phyloP scores from a whole-genome alignment of 495 filamentous ascomycete genomes.

The Articulospora tetracladia region DNA sequence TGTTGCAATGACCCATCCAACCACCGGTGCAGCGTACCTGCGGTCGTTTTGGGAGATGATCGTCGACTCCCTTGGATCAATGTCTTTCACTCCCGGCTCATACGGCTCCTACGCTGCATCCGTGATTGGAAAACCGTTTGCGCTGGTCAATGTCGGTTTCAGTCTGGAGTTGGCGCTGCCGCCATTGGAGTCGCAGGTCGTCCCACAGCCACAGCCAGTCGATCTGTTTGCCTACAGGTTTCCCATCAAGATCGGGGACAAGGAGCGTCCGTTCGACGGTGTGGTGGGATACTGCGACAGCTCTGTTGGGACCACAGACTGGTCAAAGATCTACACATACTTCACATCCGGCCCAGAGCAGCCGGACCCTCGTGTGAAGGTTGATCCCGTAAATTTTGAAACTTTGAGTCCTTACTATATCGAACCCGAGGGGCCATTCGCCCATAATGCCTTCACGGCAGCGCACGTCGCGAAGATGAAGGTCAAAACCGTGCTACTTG shows the following conservation, averaged over 20 bases:
- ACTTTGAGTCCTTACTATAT: constrained; percentile 24
- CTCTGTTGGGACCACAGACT: constrained; percentile 4
- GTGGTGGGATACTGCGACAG: background rate
- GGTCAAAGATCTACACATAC: background rate
- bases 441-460: background rate
- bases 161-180: constrained; percentile 38
- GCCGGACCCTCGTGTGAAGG: constrained; percentile 19
- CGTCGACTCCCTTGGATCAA: constrained; percentile 16
- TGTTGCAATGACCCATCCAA: background rate
- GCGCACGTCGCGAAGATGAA: background rate
- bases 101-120: constrained; percentile 35
- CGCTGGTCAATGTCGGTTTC: constrained; percentile 42
- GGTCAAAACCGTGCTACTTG: constrained; percentile 27
- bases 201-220: background rate
- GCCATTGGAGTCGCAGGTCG: constrained; percentile 20
- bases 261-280: constrained; percentile 15
- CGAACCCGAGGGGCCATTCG: background rate
- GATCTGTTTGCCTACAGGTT: constrained; percentile 29
- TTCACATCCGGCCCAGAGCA: background rate
- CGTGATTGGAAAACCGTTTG: constrained; percentile 43
- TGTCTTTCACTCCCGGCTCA: constrained; percentile 28
- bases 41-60: constrained; percentile 35
- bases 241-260: constrained; percentile 39
- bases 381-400: constrained; percentile 21
- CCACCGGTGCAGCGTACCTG: constrained; percentile 27